Conservation (phyloP, 352 stramenopile genomes). For the Pythium brachiatum region DNA sequence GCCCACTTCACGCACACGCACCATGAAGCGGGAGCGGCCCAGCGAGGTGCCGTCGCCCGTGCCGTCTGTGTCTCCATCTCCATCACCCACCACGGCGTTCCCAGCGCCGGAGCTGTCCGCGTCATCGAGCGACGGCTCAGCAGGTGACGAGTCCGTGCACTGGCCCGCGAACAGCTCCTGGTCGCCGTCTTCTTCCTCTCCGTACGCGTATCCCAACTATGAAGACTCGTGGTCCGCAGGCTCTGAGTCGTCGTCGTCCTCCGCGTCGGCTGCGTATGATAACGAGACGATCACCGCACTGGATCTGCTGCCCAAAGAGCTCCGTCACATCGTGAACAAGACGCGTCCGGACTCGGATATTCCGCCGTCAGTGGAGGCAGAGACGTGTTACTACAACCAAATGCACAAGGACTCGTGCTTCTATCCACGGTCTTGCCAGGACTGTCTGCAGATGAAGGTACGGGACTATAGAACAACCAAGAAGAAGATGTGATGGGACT, state of each 20-base stretch:
- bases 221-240: neutral
- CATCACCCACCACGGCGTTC: neutral
- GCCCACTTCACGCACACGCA: too few species aligned
- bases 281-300: constrained; percentile 17
- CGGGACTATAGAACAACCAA: too few species aligned
- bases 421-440: constrained; percentile 11
- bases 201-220: neutral
- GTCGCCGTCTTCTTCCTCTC: too few species aligned
- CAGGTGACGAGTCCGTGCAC: neutral
- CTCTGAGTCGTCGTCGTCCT: neutral
- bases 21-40: constrained; percentile 14
- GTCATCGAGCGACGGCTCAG: neutral
- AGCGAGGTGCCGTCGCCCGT: neutral
- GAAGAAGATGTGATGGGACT: too few species aligned
- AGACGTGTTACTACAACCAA: constrained; percentile 19
- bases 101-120: neutral
- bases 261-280: neutral
- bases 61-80: neutral
- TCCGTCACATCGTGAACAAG: constrained; percentile 5
- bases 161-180: neutral
- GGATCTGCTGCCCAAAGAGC: constrained; percentile 20
- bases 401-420: constrained; percentile 18
- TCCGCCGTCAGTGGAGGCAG: constrained; percentile 2
- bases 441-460: constrained; percentile 18
- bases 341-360: constrained; percentile 21